Evolutionary conservation across 2,329 filamentous ascomycete genomes (phyloP).

Genomic region (Fusarium papillatum): DNA sequence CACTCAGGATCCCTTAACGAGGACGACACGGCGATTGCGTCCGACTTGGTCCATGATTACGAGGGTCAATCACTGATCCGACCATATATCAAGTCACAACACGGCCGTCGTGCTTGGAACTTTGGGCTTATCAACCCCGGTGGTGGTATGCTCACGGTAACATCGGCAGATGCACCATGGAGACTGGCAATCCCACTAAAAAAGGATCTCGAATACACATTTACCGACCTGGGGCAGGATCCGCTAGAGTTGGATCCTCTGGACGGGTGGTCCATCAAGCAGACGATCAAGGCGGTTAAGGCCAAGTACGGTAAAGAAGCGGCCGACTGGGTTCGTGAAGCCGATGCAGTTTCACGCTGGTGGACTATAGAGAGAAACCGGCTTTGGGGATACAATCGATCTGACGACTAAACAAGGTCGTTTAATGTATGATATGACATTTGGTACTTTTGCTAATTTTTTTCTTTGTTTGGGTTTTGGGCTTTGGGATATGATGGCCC

Average conservation of each 20-base stretch:
- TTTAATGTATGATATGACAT: conserved; percentile 34
- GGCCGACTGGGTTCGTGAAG: conserved; percentile 46
- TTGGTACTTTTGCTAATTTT: conserved; percentile 19
- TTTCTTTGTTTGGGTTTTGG: conserved; percentile 10
- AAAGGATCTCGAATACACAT: conserved; percentile 48
- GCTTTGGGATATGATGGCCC: conserved; percentile 28
- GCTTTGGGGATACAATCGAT: conserved; percentile 36
- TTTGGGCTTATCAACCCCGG: conserved; percentile 51
- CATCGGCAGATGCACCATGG: conserved; percentile 48
- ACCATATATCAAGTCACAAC: conserved; percentile 34
- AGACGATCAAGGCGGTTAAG: conserved; percentile 40
- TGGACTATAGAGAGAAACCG: conserved; percentile 37
- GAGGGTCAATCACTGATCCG: conserved; percentile 51
- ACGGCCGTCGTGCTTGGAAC: conserved; percentile 47
- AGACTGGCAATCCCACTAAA: conserved; percentile 48
- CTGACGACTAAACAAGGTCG: conserved; percentile 17
- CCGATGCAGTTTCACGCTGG: conserved; percentile 37
- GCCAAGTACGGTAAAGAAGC: conserved; percentile 33
- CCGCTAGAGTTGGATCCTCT: conserved; percentile 44
- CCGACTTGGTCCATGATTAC: conserved; percentile 46
- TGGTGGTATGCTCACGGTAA: conserved; percentile 48
- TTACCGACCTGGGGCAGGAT: conserved; percentile 47
- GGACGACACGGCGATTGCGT: conserved; percentile 38
- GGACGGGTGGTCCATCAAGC: conserved; percentile 43
- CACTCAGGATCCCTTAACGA: conserved; percentile 46